Conservation (phyloP, 352 stramenopile genomes). For the Globisporangium acanthophoron region DNA sequence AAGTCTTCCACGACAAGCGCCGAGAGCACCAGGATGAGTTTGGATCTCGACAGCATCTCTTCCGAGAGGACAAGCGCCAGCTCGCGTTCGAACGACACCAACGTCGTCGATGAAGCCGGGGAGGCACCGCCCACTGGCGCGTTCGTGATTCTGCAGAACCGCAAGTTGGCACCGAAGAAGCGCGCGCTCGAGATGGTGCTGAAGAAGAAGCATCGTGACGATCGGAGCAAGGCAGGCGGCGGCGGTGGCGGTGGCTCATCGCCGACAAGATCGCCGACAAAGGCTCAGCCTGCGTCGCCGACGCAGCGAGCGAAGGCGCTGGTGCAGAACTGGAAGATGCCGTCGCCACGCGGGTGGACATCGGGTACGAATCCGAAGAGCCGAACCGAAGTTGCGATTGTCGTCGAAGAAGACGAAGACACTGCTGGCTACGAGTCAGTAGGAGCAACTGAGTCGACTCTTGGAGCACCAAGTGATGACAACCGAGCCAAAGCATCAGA, state of each 20-base stretch:
- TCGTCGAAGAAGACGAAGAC: conserved; percentile 4
- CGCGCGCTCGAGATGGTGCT: conserved; percentile 51
- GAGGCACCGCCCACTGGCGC: conserved; percentile 30
- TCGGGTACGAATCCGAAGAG: not conserved
- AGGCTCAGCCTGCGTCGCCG: conserved; percentile 7
- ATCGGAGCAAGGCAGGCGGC: conserved; percentile 9
- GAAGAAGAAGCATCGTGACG: conserved; percentile 61
- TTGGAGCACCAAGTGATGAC: not conserved
- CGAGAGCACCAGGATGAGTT: not conserved
- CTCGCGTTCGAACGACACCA: not conserved
- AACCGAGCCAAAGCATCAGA: not conserved
- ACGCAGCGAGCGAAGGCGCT: conserved; percentile 19
- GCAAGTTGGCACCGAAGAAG: conserved; percentile 64
- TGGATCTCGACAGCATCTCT: not conserved
- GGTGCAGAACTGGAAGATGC: conserved; percentile 20
- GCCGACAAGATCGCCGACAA: not conserved
- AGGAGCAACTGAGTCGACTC: not conserved
- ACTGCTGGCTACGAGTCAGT: not conserved
- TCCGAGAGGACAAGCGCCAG: not conserved
- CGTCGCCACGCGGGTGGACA: conserved; percentile 6
- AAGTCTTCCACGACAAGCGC: not conserved
- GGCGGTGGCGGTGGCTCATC: too few species aligned
- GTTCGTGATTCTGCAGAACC: conserved; percentile 61
- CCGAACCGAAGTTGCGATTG: not conserved
- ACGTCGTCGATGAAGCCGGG: conserved; percentile 5